Evolutionary conservation across 2,329 filamentous ascomycete species (phyloP).

Genomic region (Chlorencoelia australis): DNA sequence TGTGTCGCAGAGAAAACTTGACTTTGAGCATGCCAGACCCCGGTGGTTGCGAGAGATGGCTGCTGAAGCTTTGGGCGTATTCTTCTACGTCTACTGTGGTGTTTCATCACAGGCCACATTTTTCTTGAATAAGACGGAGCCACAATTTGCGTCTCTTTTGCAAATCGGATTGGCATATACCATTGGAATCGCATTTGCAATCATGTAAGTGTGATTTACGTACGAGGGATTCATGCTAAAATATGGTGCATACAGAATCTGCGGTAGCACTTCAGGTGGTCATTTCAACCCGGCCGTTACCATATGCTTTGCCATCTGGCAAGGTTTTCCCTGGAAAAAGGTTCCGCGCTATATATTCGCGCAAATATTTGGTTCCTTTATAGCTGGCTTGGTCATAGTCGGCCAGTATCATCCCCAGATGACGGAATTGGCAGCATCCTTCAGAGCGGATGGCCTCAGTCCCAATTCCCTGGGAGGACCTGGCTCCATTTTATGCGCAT

Average conservation of each 20-base stretch:
- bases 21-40: constrained; percentile 43
- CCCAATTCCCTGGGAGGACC: constrained; percentile 38
- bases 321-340: constrained; percentile 49
- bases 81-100: constrained; percentile 45
- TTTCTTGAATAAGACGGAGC: constrained; percentile 34
- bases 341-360: constrained; percentile 46
- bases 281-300: constrained; percentile 46
- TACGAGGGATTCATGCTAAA: not conserved
- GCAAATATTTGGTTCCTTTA: constrained; percentile 46
- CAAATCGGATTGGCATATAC: constrained; percentile 46
- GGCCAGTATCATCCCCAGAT: constrained; percentile 47
- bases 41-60: constrained; percentile 44
- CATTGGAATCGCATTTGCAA: constrained; percentile 47
- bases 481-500: constrained; percentile 44
- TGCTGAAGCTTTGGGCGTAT: constrained; percentile 46
- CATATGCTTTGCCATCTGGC: constrained; percentile 38
- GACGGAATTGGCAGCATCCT: constrained; percentile 29
- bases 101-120: constrained; percentile 44
- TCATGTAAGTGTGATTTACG: constrained; percentile 31
- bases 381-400: constrained; percentile 44
- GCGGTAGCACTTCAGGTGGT: constrained; percentile 42
- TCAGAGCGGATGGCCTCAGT: constrained; percentile 24
- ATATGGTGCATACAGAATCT: constrained; percentile 26
- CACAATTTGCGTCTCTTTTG: constrained; percentile 41
- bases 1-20: constrained; percentile 42